Base-by-base conservation (phyloP, 2,329 filamentous ascomycete species). In the Cytospora schulzeri region DNA sequence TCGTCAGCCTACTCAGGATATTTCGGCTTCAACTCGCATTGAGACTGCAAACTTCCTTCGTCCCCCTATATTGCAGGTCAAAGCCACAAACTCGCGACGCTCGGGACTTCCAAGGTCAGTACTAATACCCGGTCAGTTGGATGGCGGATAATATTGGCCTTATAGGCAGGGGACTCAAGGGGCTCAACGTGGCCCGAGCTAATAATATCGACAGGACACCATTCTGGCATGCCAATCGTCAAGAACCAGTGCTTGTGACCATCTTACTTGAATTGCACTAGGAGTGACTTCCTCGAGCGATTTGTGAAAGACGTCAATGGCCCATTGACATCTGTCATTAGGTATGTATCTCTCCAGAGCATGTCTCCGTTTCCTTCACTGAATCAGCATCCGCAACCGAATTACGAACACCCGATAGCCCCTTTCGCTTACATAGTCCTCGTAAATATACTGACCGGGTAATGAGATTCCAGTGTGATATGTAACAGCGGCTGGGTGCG, bases 121-220 rank as follows among this genome's bases (percentile, higher is more conserved):
- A 56, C 28, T 45, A 51, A 55, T 56, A 51, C 41, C 54, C 52
- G 38, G 26, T 50, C 60, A 56, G 52, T 26, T 56, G 45, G n/a
- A 56, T 50, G 38, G 38, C 29, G 56, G 24, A 62, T 56, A 56
- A 51, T n/a, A 22, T 52, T 35, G 29, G 48, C 52, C 60, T 26
- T 62, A 63, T 60, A 31, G 9, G 53, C 56, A 66, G 64, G 63
- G 64, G 51, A 58, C 17, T 17, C 31, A 62, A 56, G 52, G 60
- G 60, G 38, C 52, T 62, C 60, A 56, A 45, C 52, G 52, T 24
- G 60, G 60, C 60, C 41, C 52, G 60, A 50, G 60, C 57, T 55
- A 56, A 64, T 60, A 33, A 33, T 60, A 48, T 55, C 24, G 31
- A 29, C 51, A 48, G 55, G 57, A 54, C 48, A 33, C 26, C 54